Evolutionary conservation across 306 rosid genomes (phyloP), one percentile per base, ranked within the genome.

Genomic region (Fagus crenata): DNA sequence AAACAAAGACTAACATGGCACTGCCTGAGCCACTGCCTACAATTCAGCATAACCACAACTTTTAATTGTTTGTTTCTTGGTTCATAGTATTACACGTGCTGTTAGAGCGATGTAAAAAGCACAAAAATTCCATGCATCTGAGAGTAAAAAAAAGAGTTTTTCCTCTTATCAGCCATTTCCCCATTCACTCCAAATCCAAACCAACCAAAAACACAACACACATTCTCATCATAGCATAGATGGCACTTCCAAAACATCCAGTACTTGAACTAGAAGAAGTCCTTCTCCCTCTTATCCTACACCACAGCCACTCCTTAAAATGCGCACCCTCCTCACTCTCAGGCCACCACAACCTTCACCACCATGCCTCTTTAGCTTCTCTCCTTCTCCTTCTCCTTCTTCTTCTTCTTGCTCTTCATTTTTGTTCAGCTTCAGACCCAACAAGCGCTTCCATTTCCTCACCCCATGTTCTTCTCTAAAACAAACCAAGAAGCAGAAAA

Each of bases 401-500:
- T 72, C 71, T 71, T 68, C 49, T 53, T 82, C 85, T 14, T 73
- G 83, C 1, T 83, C 81, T 28, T 85, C 82, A 22, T 83, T 82
- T 71, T 85, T 87, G 80, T 84, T 83, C 79, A 78, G 83, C 78
- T 83, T 83, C 88, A 73, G 85, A 49, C 84, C 89, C 77, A 61
- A 42, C 81, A 87, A 46, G 36, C 90, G 93, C 70, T 78, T 84
- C 69, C 95, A 84, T 69, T 87, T 88, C 71, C 84, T 89, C 61
- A 69, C 80, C 4, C 92, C 97, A 2, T 92, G 91, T 59, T 95
- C 96, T 4, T 90, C 97, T 14, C 96, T 95, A 73, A 88, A 82
- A 71, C 93, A 92, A 65, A 89, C 92, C 81, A 92, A 90, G 85
- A 89, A 88, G 77, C 85, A 78, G 84, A 81, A 85, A 74, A 79